Evolutionary conservation across 768 basidiomycete genomes (phyloP), one percentile per base, ranked within the genome.

Genomic region (Pilatotrama ljubarskyi): DNA sequence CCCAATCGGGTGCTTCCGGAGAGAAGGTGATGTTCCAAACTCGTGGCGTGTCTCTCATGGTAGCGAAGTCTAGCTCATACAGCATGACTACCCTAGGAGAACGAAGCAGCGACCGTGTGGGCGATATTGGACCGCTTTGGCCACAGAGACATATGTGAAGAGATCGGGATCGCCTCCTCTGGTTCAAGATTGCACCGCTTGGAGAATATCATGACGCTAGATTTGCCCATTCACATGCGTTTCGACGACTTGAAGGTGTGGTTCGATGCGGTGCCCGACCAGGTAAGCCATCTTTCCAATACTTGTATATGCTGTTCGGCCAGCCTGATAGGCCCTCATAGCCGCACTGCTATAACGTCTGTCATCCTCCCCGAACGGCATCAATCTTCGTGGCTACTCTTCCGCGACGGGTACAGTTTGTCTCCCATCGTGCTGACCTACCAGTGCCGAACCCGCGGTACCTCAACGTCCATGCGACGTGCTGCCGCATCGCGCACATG

Each of bases 371-470:
- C 29, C 29, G 29, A 32, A 32, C 29, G 29, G 29, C 29, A 10
- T 10, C 29, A 32, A 4, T 32, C 29, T 5, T 32, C 29, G 29
- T 32, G 29, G 10, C 4, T 32, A 32, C 29, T 32, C 29, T 32
- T 32, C 29, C 29, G 29, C 29, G 29, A 32, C 29, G 15, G 48
- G 32, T 50, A 20, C 32, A 20, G 10, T 50, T 50, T 18, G 15
- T 20, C 10, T 35, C 48, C 15, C 48, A 50, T 32, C 48, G 18
- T n/a, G 2, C 24, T 13, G 47, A 26, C 8, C 24, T 54, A 54
- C 40, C 52, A 10, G 38, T 54, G 5, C 52, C 52, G 17, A 54
- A 43, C 24, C 52, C 52, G 13, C 35, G 52, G 18, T 54, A 54
- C 24, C 40, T 54, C 4, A 25, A 32, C 18, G 8, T 42, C 2